Percentiles rank a stretch among this genome's conserved stretches.
Evolutionary conservation across 1,284 basidiomycete genomes (phyloP).

Genomic region (Cutaneotrichosporon cavernicola): DNA sequence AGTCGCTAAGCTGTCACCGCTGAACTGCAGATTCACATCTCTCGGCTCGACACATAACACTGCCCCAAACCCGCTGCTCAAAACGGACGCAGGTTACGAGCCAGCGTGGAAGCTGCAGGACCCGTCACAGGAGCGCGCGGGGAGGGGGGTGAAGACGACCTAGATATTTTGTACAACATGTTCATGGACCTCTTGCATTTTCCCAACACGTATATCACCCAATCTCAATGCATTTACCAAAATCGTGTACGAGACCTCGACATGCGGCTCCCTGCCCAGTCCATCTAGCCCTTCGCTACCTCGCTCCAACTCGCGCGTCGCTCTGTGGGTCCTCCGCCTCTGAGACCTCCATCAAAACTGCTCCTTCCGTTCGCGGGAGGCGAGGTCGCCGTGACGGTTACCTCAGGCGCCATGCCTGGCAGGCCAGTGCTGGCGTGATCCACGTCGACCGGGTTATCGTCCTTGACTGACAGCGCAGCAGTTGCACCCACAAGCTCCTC

Average conservation of each 20-base stretch:
- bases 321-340: constrained; percentile 29
- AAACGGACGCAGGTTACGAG: constrained; percentile 39
- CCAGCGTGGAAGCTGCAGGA: constrained; percentile 40
- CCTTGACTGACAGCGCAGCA: constrained; percentile 8
- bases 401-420: not conserved
- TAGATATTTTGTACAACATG: not conserved
- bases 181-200: not conserved
- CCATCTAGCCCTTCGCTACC: constrained; percentile 13
- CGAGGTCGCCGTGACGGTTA: constrained; percentile 2
- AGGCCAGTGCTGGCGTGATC: not conserved
- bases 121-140: constrained; percentile 18
- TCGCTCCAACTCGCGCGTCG: constrained; percentile 45
- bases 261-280: not conserved
- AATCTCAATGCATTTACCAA: constrained; percentile 19
- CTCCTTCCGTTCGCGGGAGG: constrained; percentile 21
- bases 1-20: constrained; percentile 11
- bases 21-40: constrained; percentile 68
- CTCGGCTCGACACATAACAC: constrained; percentile 95
- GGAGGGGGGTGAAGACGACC: constrained; percentile 11
- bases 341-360: constrained; percentile 13
- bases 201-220: not conserved
- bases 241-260: not conserved
- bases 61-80: constrained; percentile 80
- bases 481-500: constrained; percentile 8
- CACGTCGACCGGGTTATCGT: not conserved